Conservation (phyloP, 345 rosid genomes). For the Balakata baccata region DNA sequence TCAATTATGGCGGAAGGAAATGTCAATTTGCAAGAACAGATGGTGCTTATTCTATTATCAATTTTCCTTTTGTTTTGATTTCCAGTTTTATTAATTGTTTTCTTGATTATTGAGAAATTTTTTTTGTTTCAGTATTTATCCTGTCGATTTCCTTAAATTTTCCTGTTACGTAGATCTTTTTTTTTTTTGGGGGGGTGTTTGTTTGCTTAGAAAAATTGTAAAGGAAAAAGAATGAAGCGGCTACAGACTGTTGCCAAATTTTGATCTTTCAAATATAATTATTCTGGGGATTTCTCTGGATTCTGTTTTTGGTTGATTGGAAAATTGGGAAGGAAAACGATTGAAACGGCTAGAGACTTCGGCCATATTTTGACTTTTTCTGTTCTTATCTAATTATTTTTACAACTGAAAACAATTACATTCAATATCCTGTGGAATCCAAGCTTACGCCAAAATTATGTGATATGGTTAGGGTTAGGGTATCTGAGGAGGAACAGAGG, state of each 20-base stretch:
- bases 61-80: background rate
- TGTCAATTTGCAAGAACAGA: conserved; percentile 14
- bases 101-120: background rate
- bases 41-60: conserved; percentile 11
- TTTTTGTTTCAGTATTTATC: background rate
- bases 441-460: background rate
- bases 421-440: background rate
- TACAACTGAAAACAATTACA: no score
- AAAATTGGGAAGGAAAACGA: background rate
- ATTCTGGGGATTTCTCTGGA: no score
- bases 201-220: no score
- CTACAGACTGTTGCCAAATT: no score
- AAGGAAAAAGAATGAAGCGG: no score
- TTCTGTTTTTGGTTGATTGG: background rate
- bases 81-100: background rate
- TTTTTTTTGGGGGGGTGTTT: no score
- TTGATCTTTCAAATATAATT: no score
- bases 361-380: background rate
- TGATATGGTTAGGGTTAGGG: background rate
- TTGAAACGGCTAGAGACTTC: background rate
- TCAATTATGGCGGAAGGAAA: conserved; percentile 29
- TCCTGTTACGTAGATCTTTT: background rate
- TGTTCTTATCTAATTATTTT: background rate
- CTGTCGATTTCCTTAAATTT: background rate
- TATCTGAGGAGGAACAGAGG: conserved; percentile 37